Percentiles rank a stretch among this genome's conserved stretches.
These are phyloP conservation scores for Xylariales sp. DNA, from an alignment of 2,329 filamentous ascomycete genomes.

Conservation along the genomic window DNA sequence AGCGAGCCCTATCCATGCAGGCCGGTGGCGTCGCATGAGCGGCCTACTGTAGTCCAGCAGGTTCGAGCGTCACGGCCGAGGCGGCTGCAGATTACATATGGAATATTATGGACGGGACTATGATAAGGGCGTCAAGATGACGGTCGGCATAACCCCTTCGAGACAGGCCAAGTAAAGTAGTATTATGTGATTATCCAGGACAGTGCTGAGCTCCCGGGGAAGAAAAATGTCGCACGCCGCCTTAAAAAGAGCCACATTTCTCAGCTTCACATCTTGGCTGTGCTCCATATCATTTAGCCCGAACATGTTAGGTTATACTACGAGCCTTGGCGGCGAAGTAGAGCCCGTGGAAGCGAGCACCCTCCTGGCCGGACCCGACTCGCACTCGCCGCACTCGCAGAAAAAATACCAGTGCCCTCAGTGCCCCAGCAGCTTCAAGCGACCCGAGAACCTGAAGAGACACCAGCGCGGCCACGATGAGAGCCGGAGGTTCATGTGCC, in stretches of 20 bases:
- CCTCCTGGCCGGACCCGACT: slow-evolving; percentile 26
- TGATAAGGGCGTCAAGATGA: slow-evolving; percentile 9
- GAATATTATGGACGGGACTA: slow-evolving; percentile 9
- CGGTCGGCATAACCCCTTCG: slow-evolving; percentile 8
- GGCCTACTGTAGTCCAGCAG: slow-evolving; percentile 7
- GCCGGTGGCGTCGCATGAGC: slow-evolving; percentile 19
- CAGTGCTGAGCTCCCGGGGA: slow-evolving; percentile 7
- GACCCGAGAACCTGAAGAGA: slow-evolving; percentile 49
- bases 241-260: slow-evolving; percentile 25
- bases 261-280: slow-evolving; percentile 31
- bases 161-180: slow-evolving; percentile 13
- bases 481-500: slow-evolving; percentile 44
- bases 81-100: slow-evolving; percentile 5
- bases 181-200: slow-evolving; percentile 13
- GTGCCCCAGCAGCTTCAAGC: slow-evolving; percentile 48
- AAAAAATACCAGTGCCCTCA: slow-evolving; percentile 47
- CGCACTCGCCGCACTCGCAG: slow-evolving; percentile 26
- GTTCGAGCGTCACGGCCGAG: slow-evolving; percentile 1
- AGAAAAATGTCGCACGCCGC: slow-evolving; percentile 21
- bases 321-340: slow-evolving; percentile 22
- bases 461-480: slow-evolving; percentile 48
- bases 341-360: slow-evolving; percentile 28
- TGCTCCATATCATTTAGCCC: slow-evolving; percentile 23
- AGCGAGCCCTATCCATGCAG: slow-evolving; percentile 29
- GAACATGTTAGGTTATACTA: slow-evolving; percentile 22